Evolutionary conservation across 345 rosid genomes (phyloP), one percentile per base, ranked within the genome.

Genomic region (Hypericum androsaemum): DNA sequence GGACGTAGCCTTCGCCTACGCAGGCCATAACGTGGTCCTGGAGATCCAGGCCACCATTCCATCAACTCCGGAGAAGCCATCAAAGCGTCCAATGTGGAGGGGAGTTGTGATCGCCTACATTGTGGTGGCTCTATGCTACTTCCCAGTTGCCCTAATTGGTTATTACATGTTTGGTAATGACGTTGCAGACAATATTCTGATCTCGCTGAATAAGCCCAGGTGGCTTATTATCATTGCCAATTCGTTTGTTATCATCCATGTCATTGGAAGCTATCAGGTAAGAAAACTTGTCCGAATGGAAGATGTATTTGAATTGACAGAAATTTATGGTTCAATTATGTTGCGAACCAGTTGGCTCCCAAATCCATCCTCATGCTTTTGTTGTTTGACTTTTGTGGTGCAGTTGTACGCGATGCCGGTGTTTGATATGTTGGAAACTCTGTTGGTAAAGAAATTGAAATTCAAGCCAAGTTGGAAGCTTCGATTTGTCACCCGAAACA

Each of bases 381-480:
- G n/a, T 12, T 39, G 42, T 39, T 41, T 12, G 9, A 12, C n/a
- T 41, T 28, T 49, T 17, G 10, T 0, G 5, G 11, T 49, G 50
- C 39, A 85, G 89, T 47, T 86, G 10, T 83, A 62, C 0, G 86
- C 88, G 0, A 74, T 86, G 56, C 90, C 90, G 1, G 84, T 83
- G 13, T 82, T 78, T 45, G 82, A 86, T 28, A 78, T 80, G 84
- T 11, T 68, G 5, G 95, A 83, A 66, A 28, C 80, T 17, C 73
- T 70, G 52, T 5, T 80, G 47, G 79, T 82, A 12, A 43, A 51
- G 67, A 65, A 63, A 55, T 15, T 77, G 68, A 74, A 79, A 14
- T 75, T 86, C 56, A 63, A 75, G 42, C 84, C 84, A 7, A 47
- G 68, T 39, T 8, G 45, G 41, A 1, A 50, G 39, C 95, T 86